Percentiles rank a stretch among this genome's conserved stretches.
These are phyloP conservation scores for Rubia yunnanensis DNA, from an alignment of 257 asterid species.

Conservation along the genomic window DNA sequence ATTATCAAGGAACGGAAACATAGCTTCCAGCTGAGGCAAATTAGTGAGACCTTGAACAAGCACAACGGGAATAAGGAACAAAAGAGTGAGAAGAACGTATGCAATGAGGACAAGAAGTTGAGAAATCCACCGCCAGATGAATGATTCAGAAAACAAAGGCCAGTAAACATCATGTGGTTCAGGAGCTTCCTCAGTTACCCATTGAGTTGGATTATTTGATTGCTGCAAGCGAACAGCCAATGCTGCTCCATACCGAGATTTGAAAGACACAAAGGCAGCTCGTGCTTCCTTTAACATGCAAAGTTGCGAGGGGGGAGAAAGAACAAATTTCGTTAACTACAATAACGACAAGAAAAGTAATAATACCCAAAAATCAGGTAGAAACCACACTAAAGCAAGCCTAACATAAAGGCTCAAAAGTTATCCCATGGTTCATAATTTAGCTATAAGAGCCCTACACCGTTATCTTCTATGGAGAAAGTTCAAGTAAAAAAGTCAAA, in stretches of 20 bases:
- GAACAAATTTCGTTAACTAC: not conserved
- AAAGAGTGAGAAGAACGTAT: slow-evolving; percentile 45
- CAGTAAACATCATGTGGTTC: slow-evolving; percentile 79
- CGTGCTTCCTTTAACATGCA: slow-evolving; percentile 50
- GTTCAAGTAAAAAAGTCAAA: not conserved
- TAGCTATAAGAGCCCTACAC: not conserved
- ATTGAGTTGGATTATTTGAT: slow-evolving; percentile 60
- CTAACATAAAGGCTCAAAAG: not conserved
- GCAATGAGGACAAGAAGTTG: slow-evolving; percentile 53
- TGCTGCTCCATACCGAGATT: slow-evolving; percentile 84
- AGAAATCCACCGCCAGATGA: slow-evolving; percentile 79
- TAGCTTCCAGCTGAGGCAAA: slow-evolving; percentile 51
- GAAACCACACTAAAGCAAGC: not conserved
- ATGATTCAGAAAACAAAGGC: slow-evolving; percentile 74
- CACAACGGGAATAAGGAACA: slow-evolving; percentile 75
- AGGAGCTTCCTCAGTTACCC: slow-evolving; percentile 78
- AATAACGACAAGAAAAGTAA: not conserved
- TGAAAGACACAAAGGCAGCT: slow-evolving; percentile 85
- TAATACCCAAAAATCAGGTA: not conserved
- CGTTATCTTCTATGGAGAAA: not conserved
- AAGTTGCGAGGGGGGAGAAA: not conserved
- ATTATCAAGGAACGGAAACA: slow-evolving; percentile 46
- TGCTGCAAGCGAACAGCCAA: slow-evolving; percentile 72
- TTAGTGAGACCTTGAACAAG: slow-evolving; percentile 77
- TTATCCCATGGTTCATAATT: not conserved